Base-by-base conservation (phyloP, 2,329 filamentous ascomycete species). In the Graphium sp. region DNA sequence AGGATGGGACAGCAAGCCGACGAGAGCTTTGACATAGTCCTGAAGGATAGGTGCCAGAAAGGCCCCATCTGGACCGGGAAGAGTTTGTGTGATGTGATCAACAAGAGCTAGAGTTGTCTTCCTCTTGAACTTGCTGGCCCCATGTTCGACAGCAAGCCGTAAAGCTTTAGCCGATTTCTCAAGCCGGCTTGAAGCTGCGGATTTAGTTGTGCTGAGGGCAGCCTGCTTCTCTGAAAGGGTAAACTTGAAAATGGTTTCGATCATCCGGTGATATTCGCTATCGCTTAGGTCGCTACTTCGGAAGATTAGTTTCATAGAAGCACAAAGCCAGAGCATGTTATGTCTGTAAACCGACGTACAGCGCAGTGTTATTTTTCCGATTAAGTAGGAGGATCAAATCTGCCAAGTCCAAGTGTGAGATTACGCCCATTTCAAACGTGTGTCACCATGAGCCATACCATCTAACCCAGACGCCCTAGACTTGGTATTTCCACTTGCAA, bases 71-170 rank as follows among this genome's bases (percentile, higher is more conserved):
- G 53, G 50, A 0, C 58, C 64, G 2, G 73, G 67, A 4, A 92
- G 58, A 12, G 73, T 71, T 37, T 93, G 74, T 4, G 71, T 74
- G 35, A 95, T 76, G 50, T 93, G 84, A 37, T 83, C 74, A 37
- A 92, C 60, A 11, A 94, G 56, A 5, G 78, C 70, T 39, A 75
- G 66, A n/a, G 87, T 60, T 1, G 84, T 87, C 47, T 83, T 91
- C 34, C 62, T 59, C 42, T 74, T 78, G 36, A 95, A 51, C 34
- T 66, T 74, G 13, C 61, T 53, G 18, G 75, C 58, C 14, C 80
- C 78, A 30, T 76, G 66, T 37, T 77, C 72, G 26, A 91, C 64
- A 15, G 77, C 68, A 16, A 74, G 58, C 30, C 82, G 74, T 32
- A 95, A 53, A 6, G 76, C 74, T 26, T 70, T 67, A 18, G 78